Evolutionary conservation across 176 grass and related monocot genomes (phyloP).

Genomic region (Eleusine indica): DNA sequence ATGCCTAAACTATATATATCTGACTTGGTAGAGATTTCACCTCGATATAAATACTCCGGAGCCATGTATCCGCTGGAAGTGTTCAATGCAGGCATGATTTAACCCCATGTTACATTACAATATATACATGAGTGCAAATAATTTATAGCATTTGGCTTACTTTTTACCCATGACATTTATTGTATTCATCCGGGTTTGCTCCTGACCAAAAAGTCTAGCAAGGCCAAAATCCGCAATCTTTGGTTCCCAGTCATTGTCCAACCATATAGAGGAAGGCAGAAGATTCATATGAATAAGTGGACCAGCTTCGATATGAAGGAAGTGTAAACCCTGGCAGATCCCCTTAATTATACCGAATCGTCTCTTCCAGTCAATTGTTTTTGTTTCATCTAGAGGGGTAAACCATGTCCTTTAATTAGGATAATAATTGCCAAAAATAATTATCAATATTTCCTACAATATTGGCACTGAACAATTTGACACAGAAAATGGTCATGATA

Average conservation of each 20-base stretch:
- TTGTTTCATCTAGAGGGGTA: not conserved
- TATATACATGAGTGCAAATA: no score
- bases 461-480: no score
- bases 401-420: not conserved
- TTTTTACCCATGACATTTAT: not conserved
- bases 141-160: not conserved
- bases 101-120: not conserved
- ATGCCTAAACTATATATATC: no score
- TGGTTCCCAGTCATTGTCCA: not conserved
- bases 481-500: no score
- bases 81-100: not conserved
- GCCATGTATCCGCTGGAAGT: not conserved
- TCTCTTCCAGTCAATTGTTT: not conserved
- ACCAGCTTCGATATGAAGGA: not conserved
- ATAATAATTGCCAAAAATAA: no score
- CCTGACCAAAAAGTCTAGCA: not conserved
- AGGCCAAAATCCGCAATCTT: conserved; percentile 22
- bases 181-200: not conserved
- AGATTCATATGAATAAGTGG: not conserved
- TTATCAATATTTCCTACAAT: no score
- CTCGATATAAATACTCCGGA: no score
- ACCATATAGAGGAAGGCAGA: not conserved
- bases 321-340: not conserved
- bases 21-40: no score
- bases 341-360: not conserved